Evolutionary conservation across 1,284 basidiomycete genomes (phyloP).

Genomic region (Puccinia triticina): DNA sequence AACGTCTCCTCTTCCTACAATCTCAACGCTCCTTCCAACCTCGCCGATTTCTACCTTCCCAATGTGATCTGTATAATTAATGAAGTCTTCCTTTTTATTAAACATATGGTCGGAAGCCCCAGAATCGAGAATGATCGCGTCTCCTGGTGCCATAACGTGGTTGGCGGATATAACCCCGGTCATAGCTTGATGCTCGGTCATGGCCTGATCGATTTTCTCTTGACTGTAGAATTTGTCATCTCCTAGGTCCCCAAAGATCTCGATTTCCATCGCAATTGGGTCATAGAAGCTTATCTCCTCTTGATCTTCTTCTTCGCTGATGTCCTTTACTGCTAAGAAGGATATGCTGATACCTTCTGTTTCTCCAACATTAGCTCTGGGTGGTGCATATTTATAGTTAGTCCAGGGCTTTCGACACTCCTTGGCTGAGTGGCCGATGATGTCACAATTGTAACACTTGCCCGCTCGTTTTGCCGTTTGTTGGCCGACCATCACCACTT

Average conservation of each 20-base stretch:
- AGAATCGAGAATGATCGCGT: not conserved
- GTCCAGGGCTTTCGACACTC: no score
- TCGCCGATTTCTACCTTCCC: no score
- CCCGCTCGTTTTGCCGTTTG: not conserved
- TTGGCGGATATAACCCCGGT: not conserved
- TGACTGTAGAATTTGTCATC: not conserved
- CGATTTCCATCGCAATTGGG: not conserved
- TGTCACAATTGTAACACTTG: not conserved
- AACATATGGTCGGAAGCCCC: constrained; percentile 26
- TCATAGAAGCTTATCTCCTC: not conserved
- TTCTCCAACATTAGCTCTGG: no score
- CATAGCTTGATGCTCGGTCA: no score
- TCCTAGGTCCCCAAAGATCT: not conserved
- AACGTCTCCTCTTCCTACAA: no score
- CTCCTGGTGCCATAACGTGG: not conserved
- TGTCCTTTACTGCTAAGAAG: not conserved
- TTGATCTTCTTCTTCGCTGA: not conserved
- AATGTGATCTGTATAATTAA: no score
- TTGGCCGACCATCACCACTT: not conserved
- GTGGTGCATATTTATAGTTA: constrained; percentile 9
- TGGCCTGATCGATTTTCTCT: no score
- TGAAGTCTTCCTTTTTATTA: constrained; percentile 6
- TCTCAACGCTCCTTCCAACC: no score
- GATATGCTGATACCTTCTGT: not conserved
- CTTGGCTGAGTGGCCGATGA: constrained; percentile 1